Percentiles rank a stretch among this genome's conserved stretches.
phyloP scores from a whole-genome alignment of 208 protist genomes.

The Phytomonas francai region DNA sequence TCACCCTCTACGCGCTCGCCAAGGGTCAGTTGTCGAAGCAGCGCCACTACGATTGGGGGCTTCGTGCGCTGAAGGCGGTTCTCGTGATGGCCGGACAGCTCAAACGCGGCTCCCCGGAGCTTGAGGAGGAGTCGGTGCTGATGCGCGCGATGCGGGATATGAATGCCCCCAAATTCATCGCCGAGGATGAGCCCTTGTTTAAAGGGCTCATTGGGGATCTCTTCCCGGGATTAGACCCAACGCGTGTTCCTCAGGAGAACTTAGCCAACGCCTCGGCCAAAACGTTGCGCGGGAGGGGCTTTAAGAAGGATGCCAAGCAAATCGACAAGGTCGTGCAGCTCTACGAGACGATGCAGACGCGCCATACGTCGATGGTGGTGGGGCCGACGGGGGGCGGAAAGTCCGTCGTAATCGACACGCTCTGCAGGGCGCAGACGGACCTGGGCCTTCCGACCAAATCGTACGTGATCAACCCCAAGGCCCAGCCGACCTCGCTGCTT shows the following conservation, averaged over 20 bases:
- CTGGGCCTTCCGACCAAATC: constrained; percentile 91
- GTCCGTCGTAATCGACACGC: constrained; percentile 94
- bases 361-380: constrained; percentile 98
- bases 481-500: constrained; percentile 92
- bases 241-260: constrained; percentile 92
- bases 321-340: constrained; percentile 98
- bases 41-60: constrained; percentile 98
- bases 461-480: constrained; percentile 98
- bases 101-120: constrained; percentile 92
- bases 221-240: constrained; percentile 95
- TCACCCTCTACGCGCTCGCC: constrained; percentile 97
- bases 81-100: constrained; percentile 98
- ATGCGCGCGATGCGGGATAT: constrained; percentile 99
- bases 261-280: constrained; percentile 91
- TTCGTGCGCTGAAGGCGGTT: constrained; percentile 98
- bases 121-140: constrained; percentile 96
- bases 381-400: constrained; percentile 97
- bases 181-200: constrained; percentile 98
- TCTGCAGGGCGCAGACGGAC: constrained; percentile 91
- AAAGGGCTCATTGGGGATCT: constrained; percentile 97
- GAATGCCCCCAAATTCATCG: constrained; percentile 99
- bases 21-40: constrained; percentile 98
- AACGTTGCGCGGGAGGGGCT: constrained; percentile 68
- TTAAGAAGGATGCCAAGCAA: constrained; percentile 85
- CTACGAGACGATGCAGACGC: constrained; percentile 98